Evolutionary conservation across 1,284 basidiomycete genomes (phyloP), one percentile per base, ranked within the genome.

Genomic region (Pulveroboletus sp.): DNA sequence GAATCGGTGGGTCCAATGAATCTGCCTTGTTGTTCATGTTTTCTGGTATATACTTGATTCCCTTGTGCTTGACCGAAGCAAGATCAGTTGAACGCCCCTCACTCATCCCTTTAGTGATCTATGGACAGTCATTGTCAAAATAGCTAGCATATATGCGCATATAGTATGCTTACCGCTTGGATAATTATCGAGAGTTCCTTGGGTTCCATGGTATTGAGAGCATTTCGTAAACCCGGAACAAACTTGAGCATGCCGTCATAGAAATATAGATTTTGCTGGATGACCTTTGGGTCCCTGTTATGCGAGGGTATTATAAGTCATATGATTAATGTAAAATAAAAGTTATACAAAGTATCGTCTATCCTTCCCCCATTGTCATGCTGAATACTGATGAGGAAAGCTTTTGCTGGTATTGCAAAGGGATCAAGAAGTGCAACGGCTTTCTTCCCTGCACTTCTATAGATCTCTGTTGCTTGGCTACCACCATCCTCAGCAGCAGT

Each of bases 61-160:
- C 40, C 11, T 50, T 50, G 40, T 56, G 45, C 12, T 56, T 56
- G 13, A 56, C 52, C 1, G 52, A 43, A 4, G 40, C 12, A 4
- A 56, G 52, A 17, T 56, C 40, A 8, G 11, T n/a, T 2, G 40
- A 56, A 1, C 21, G 1, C 2, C 33, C 40, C 2, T 48, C 40
- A 32, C 40, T 48, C 52, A 56, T 43, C 16, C 46, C 52, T 26
- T 43, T 56, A 0, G 26, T 26, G 2, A 56, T 54, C 52, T 56
- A 13, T 35, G 6, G 3, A 10, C 3, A 37, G 4, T 41, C 15
- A 5, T n/a, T 16, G 10, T 19, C 5, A 29, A 11, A 33, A 15
- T 40, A 16, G 26, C 4, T 35, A 19, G 11, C 40, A 50, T 55
- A 56, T 56, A 39, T 56, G 45, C 13, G 3, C 36, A 48, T 48